These are phyloP conservation scores for Mortierella sp. DNA, from an alignment of 371 early-diverging fungal species.

Conservation along the genomic window DNA sequence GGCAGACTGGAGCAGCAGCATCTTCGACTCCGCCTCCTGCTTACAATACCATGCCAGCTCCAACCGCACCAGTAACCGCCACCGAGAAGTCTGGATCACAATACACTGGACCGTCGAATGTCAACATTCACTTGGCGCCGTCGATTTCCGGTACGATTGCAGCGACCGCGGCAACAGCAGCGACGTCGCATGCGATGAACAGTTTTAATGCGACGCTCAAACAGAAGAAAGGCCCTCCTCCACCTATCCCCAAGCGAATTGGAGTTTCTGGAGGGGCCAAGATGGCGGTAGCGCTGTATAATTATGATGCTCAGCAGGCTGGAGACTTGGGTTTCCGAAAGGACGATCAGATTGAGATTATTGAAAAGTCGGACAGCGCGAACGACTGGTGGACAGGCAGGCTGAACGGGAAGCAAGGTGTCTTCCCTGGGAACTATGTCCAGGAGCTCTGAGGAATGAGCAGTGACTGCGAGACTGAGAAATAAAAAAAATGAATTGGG, in stretches of 20 bases:
- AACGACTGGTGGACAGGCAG: constrained; percentile 87
- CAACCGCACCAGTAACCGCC: constrained; percentile 20
- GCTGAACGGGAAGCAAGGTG: constrained; percentile 70
- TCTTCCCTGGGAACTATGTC: constrained; percentile 73
- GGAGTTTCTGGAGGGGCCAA: constrained; percentile 12
- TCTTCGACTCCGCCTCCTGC: constrained; percentile 45
- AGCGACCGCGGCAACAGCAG: constrained; percentile 38
- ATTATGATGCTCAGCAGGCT: constrained; percentile 77
- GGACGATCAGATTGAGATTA: constrained; percentile 76
- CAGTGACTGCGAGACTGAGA: not conserved
- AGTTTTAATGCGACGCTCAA: constrained; percentile 16
- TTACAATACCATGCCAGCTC: constrained; percentile 32
- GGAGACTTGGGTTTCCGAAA: constrained; percentile 78
- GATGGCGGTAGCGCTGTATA: constrained; percentile 76
- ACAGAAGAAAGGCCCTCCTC: constrained; percentile 42
- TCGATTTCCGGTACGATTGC: constrained; percentile 42
- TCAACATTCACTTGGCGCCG: constrained; percentile 36
- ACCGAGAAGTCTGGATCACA: constrained; percentile 13
- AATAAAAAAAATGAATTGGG: not conserved
- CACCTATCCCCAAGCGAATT: constrained; percentile 38
- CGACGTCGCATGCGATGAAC: constrained; percentile 32
- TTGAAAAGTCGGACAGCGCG: constrained; percentile 66
- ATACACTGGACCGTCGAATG: constrained; percentile 27
- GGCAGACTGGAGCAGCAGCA: constrained; percentile 20
- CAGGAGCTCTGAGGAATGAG: constrained; percentile 8